These are phyloP conservation scores for Nannochloris sp. DNA, from an alignment of 139 green algal genomes.

Conservation along the genomic window DNA sequence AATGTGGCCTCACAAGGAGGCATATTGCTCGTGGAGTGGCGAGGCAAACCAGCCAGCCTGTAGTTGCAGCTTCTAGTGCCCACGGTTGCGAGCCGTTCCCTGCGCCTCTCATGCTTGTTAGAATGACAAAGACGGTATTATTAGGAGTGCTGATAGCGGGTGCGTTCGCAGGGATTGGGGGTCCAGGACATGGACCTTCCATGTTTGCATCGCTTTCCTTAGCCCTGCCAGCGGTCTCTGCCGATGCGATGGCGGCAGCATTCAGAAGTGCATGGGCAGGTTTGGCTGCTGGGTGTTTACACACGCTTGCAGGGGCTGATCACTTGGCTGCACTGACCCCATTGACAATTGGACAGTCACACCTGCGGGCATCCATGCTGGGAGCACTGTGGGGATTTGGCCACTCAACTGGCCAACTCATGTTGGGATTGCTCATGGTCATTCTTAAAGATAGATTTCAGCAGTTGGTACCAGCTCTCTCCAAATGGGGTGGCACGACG, in stretches of 20 bases:
- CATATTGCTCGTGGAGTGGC: too few relatives aligned
- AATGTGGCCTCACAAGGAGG: too few relatives aligned
- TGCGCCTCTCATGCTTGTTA: too few relatives aligned
- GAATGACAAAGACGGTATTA: too few relatives aligned
- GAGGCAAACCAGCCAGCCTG: too few relatives aligned
- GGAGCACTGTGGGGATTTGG: slow-evolving; percentile 96
- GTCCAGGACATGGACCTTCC: not conserved
- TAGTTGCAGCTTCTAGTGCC: too few relatives aligned
- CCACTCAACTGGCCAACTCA: slow-evolving; percentile 91
- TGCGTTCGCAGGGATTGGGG: too few relatives aligned
- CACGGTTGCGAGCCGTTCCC: too few relatives aligned
- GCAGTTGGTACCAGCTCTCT: slow-evolving; percentile 61
- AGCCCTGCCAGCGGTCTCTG: slow-evolving; percentile 4
- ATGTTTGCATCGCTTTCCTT: not conserved
- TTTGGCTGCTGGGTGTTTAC: slow-evolving; percentile 84
- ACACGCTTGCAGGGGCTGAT: slow-evolving; percentile 93
- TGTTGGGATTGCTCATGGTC: slow-evolving; percentile 89
- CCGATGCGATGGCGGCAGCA: slow-evolving; percentile 9
- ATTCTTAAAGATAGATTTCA: slow-evolving; percentile 60
- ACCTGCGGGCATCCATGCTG: slow-evolving; percentile 60
- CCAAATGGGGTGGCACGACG: slow-evolving; percentile 56
- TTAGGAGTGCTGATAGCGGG: too few relatives aligned
- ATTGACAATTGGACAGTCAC: slow-evolving; percentile 82
- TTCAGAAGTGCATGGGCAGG: slow-evolving; percentile 62
- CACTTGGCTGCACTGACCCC: slow-evolving; percentile 92